Evolutionary conservation across 306 rosid genomes (phyloP).

Genomic region (Prunus campanulata): DNA sequence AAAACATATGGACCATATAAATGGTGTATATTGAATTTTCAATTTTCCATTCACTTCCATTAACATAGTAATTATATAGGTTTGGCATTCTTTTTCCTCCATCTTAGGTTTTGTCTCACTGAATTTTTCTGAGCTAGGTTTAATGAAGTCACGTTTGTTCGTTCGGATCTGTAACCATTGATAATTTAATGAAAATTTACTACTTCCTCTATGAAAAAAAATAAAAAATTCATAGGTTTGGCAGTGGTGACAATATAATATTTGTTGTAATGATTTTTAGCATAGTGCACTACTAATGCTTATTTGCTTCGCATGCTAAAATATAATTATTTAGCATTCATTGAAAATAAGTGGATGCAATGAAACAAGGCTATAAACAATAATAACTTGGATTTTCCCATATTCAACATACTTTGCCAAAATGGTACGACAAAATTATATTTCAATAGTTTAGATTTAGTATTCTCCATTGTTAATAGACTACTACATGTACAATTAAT

Average conservation of each 20-base stretch:
- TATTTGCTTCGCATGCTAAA: conserved; percentile 2
- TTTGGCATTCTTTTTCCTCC: not conserved
- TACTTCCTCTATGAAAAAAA: too few species aligned
- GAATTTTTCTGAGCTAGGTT: too few species aligned
- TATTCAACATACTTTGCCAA: not conserved
- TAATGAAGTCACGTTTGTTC: too few species aligned
- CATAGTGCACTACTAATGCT: not conserved
- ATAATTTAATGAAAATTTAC: too few species aligned
- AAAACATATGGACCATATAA: too few species aligned
- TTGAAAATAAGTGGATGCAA: not conserved
- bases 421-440: not conserved
- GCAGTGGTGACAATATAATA: not conserved
- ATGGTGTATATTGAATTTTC: too few species aligned
- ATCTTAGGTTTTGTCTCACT: too few species aligned
- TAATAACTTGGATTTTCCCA: not conserved
- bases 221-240: too few species aligned
- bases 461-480: not conserved
- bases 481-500: not conserved
- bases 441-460: not conserved
- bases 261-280: not conserved
- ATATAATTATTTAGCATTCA: not conserved
- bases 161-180: too few species aligned
- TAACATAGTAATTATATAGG: not conserved
- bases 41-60: not conserved
- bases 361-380: not conserved